Conservation (phyloP, 345 rosid genomes). For the Excoecaria cochinchinensis region DNA sequence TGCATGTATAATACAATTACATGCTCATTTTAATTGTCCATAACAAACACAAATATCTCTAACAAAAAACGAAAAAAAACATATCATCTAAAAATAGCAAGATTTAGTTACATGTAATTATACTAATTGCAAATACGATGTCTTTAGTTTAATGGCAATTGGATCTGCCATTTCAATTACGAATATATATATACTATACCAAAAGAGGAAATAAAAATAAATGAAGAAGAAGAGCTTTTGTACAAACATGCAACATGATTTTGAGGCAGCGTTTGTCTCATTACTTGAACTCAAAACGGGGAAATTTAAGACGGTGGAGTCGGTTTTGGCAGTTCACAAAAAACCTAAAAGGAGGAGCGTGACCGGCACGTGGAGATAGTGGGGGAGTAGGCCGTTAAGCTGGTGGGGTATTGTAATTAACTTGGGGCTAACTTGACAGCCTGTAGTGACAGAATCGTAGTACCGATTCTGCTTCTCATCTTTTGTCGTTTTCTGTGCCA, state of each 20-base stretch:
- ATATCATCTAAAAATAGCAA: no score
- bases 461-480: slow-evolving; percentile 36
- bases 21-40: no score
- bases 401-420: neutral
- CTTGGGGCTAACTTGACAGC: slow-evolving; percentile 37
- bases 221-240: neutral
- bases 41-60: no score
- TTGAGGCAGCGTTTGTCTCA: neutral
- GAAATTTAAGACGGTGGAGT: slow-evolving; percentile 28
- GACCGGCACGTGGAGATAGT: slow-evolving; percentile 40
- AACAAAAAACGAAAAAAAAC: no score
- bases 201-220: neutral
- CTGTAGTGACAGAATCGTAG: slow-evolving; percentile 48
- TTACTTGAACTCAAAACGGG: neutral
- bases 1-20: no score
- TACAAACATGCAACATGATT: neutral
- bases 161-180: no score
- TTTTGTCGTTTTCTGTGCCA: slow-evolving; percentile 54
- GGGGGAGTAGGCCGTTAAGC: slow-evolving; percentile 30
- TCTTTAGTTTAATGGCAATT: no score
- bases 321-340: slow-evolving; percentile 33
- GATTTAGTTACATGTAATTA: no score
- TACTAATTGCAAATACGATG: no score
- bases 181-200: no score
- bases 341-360: neutral